Base-by-base conservation (phyloP, 2,329 filamentous ascomycete genomes). In the Aspergillus pseudonomiae region DNA sequence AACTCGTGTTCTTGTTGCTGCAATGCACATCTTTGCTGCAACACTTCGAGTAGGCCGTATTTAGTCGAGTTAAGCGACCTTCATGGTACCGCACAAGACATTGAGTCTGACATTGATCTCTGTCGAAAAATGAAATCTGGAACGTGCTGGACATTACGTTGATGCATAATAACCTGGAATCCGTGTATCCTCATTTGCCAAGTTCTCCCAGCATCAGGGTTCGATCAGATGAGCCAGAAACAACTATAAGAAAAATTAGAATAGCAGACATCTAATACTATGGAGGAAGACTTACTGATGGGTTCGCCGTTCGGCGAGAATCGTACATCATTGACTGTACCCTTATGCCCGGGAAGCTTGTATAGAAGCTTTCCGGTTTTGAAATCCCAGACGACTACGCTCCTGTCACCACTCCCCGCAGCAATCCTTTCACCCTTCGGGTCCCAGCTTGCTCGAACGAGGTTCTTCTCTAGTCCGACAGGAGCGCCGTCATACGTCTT, bases 291-390 rank as follows among this genome's bases (percentile, higher is more conserved):
- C 92, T 89, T 85, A 97, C 94, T 86, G 65, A 97, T 91, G 24
- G 93, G 93, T 71, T 97, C 93, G 65, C 90, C 88, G 45, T 87
- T 86, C 5, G 94, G 93, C 56, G 92, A 90, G 75, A 99, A 96
- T 70, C 96, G 91, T 60, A 94, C 94, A 76, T 94, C 93, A 76
- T 98, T 99, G 58, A 98, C 95, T 0, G 92, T 92, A 39, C 94
- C 95, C 79, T 93, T 95, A 77, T 99, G 95, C 0, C 95, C 95
- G 1, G 95, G 95, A 59, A 99, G 84, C 80, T 98, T 98, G 80
- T 97, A 96, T 67, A 96, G 78, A 71, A 99, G 83, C 81, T 96
- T 98, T 63, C 92, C 94, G n/a, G 87, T 91, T 75, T 92, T 89
- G 61, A 84, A 88, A 57, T 95, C 94, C 95, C 95, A 99, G 11